Conservation (phyloP, 345 rosid genomes). For the Physaria fendleri region DNA sequence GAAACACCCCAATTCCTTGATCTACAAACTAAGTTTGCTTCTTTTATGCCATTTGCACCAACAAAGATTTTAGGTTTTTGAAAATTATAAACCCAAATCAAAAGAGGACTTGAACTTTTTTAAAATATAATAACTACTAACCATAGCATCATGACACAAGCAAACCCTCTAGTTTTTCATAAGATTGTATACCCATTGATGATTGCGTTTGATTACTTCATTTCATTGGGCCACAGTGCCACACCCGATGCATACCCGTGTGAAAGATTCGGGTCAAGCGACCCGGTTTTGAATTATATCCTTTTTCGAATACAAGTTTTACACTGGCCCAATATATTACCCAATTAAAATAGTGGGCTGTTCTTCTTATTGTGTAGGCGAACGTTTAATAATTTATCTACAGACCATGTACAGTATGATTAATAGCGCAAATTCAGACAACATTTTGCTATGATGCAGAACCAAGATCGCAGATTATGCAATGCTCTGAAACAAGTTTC, state of each 20-base stretch:
- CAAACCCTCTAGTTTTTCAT: neutral
- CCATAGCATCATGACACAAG: neutral
- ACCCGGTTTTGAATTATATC: no score
- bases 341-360: no score
- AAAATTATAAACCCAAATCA: neutral
- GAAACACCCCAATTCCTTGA: conserved; percentile 1
- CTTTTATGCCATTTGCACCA: neutral
- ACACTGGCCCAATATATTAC: no score
- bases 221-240: neutral
- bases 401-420: neutral
- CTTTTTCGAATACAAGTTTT: no score
- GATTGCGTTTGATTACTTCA: neutral
- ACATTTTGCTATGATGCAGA: neutral
- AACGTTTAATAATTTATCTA: neutral
- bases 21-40: conserved; percentile 21
- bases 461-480: conserved; percentile 26
- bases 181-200: neutral
- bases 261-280: neutral
- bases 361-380: neutral
- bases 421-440: neutral
- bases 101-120: no score
- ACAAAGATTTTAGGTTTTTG: neutral
- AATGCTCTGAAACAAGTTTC: conserved; percentile 36
- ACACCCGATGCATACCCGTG: neutral
- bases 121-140: no score